Conservation (phyloP, 2,329 filamentous ascomycete genomes). For the Aspergillus flavus region DNA sequence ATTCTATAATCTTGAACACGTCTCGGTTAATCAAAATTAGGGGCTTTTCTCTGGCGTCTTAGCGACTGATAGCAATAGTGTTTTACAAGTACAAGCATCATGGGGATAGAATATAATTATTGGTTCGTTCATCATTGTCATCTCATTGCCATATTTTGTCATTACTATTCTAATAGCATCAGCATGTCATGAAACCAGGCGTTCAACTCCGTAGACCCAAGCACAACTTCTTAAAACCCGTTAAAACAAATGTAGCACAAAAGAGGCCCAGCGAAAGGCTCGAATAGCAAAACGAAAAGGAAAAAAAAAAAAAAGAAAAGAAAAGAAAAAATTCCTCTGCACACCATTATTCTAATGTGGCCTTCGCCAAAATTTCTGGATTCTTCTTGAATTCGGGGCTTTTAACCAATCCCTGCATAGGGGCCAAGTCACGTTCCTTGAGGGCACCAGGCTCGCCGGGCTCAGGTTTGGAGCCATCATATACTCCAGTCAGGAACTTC, state of each 20-base stretch:
- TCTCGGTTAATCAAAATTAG: neutral
- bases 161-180: neutral
- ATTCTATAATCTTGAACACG: neutral
- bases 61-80: neutral
- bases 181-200: neutral
- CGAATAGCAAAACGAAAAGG: neutral
- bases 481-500: slow-evolving; percentile 17
- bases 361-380: slow-evolving; percentile 9
- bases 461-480: slow-evolving; percentile 7
- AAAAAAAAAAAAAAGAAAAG: neutral
- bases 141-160: neutral
- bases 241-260: neutral
- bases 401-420: slow-evolving; percentile 14
- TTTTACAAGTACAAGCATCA: neutral
- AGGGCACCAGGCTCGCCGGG: slow-evolving; percentile 4
- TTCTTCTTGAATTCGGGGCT: slow-evolving; percentile 8
- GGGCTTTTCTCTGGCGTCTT: neutral
- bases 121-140: neutral
- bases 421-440: slow-evolving; percentile 16
- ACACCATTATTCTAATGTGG: neutral
- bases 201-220: neutral
- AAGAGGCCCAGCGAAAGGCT: neutral
- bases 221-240: neutral
- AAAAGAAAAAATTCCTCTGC: neutral
- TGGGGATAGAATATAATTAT: neutral